Base-by-base conservation (phyloP, 2,329 filamentous ascomycete species). In the Colletotrichum phormii region DNA sequence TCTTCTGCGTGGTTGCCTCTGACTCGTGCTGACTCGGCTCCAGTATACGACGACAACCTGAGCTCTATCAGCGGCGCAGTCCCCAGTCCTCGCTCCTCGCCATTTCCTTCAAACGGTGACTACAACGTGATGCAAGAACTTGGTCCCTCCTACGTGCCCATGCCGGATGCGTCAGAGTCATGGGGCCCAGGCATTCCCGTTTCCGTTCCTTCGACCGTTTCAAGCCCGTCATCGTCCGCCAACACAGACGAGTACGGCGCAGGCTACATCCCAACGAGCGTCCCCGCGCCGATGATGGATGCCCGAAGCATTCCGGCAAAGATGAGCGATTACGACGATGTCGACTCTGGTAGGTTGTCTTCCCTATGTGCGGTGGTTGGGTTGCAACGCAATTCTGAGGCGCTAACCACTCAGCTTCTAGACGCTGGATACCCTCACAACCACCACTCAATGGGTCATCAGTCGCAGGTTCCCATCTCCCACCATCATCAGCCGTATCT, bases 141-240 rank as follows among this genome's bases (percentile, higher is more conserved):
- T 70, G 77, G 82, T 57, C 76, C 80, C 18, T 81, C 85, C 53
- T 85, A 84, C 75, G 79, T 80, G 65, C 80, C 77, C 64, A 80
- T 84, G 46, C 80, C 84, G 61, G 86, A 84, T 78, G 82, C 82
- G 62, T 83, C 83, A 74, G 86, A 87, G 73, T 79, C 83, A 29
- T 89, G 87, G 87, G 81, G 85, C 13, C 79, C 83, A 57, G 80
- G 82, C 15, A 80, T 87, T 8, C 80, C 85, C 29, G 83, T 83
- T 64, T 82, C 85, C 49, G 80, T 87, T 24, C 80, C 85, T 18
- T 87, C 87, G 61, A 86, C 83, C 62, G 86, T 86, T 12, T 88
- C 87, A 24, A 89, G 87, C 77, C 87, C 87, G 22, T 84, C 86
- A 3, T 88, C 87, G 2, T 87, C 87, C 2, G 83, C 81, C 57